These are phyloP conservation scores for Solanum corneliomulleri DNA, from an alignment of 257 asterid genomes.

Conservation along the genomic window DNA sequence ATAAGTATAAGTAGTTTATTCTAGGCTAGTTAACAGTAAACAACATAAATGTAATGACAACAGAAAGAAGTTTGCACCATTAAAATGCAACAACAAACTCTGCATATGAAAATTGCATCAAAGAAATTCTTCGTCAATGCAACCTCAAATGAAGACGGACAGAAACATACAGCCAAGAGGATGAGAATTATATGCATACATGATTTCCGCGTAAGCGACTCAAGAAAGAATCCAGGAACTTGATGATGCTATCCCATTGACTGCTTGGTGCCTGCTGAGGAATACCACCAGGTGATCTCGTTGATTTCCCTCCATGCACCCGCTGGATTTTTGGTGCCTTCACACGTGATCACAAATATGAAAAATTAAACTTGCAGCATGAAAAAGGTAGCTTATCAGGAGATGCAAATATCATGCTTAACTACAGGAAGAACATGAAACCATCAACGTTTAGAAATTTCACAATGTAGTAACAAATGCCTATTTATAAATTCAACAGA, in stretches of 20 bases:
- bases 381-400: background rate
- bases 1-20: background rate
- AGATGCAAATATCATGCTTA: background rate
- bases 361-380: background rate
- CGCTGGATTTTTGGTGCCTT: conserved; percentile 91
- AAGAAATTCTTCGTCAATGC: background rate
- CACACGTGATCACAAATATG: background rate
- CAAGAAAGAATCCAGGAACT: conserved; percentile 83
- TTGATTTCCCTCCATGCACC: conserved; percentile 92
- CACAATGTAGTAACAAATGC: background rate
- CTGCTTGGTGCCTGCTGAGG: conserved; percentile 69
- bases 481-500: background rate
- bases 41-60: background rate
- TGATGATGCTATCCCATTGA: conserved; percentile 93
- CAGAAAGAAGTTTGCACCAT: background rate
- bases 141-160: background rate
- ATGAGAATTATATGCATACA: conserved; percentile 22
- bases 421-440: background rate
- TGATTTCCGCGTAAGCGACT: conserved; percentile 62
- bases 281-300: conserved; percentile 74
- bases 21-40: background rate
- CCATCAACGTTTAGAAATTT: background rate
- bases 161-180: background rate
- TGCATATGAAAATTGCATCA: background rate
- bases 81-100: background rate